Base-by-base conservation (phyloP, 1,284 basidiomycete genomes). In the Peniophora sp. region DNA sequence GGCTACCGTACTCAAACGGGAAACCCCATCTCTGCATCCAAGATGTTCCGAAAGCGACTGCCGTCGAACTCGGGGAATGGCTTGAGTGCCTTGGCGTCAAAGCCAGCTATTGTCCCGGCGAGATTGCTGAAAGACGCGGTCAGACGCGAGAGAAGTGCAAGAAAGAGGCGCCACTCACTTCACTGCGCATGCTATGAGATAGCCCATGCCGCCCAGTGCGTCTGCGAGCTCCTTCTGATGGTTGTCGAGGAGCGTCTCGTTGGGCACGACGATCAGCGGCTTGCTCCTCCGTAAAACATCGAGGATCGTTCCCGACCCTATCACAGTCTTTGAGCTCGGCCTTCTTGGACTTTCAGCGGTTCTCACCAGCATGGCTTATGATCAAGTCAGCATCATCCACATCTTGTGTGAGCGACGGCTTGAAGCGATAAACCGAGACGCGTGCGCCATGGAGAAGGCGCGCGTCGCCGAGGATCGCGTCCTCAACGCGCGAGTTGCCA, bases 281-380 rank as follows among this genome's bases (percentile, higher is more conserved):
- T 87, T 90, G 27, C 73, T 69, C 48, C 79, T 73, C 23, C 94
- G 77, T 42, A 98, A 72, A 11, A 88, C 91, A 47, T 95, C 91
- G 36, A 98, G 75, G 59, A 98, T 95, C 1, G 95, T 97, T 8
- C 95, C 96, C 11, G 96, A 90, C 48, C 95, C 95, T 97, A 62
- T 15, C n/a, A 51, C 35, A 51, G 5, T 15, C 18, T 10, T 41
- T n/a, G 5, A 20, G 18, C 37, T 5, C 37, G n/a, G 15, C 15
- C 15, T 8, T 20, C 8, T 20, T 15, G 15, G 5, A 8, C n/a
- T n/a, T 41, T 41, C 10, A 8, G 6, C 15, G 37, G 8, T 15
- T 48, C 80, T 58, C 64, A 94, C 94, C 94, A 61, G 92, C 95
- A 76, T 98, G 95, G 61, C 91, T 90, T 37, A 98, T 85, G 48